Evolutionary conservation across 768 basidiomycete species (phyloP), one percentile per base, ranked within the genome.

Genomic region (Podaxis pistillaris): DNA sequence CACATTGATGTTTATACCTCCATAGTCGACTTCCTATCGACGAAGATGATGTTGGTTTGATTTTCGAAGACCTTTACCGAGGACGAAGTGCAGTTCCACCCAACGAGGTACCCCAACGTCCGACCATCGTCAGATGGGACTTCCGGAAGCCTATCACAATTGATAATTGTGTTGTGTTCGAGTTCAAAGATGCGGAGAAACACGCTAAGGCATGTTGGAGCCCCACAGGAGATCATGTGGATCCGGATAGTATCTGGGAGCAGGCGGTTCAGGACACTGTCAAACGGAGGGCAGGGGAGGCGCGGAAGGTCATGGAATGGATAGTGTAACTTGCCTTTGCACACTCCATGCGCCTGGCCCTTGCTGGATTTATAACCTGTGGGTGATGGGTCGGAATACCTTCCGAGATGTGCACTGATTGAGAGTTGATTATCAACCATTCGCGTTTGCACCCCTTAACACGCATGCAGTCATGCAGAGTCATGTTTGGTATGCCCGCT

Each of bases 151-250:
- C 89, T 2, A 70, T 98, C 22, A 78, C 81, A 26, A 76, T 84
- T n/a, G 88, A 91, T 41, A 98, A 98, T 71, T 86, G 90, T 61
- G 92, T 96, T 11, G 88, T 94, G 2, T 87, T 98, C 75, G 92
- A 94, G 61, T 73, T 81, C 59, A 80, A 78, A 55, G 93, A 97
- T 59, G 91, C 87, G 0, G 87, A 87, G 69, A 81, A 78, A 61
- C 94, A 94, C 71, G 70, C 79, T 40, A 75, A 72, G 60, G 79
- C 79, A 40, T 85, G 83, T 49, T 78, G 74, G 58, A 69, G 66
- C 33, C 47, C 62, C 9, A 69, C 69, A 19, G 74, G 69, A 7
- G 67, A 70, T 19, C 64, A 68, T 13, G 70, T 70, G 40, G 71
- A 63, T 22, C 84, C 87, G 0, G 79, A 75, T 62, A 83, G 84